Percentiles rank a stretch among this genome's conserved stretches.
Evolutionary conservation across 768 basidiomycete species (phyloP).

Genomic region (Trametes punicea): DNA sequence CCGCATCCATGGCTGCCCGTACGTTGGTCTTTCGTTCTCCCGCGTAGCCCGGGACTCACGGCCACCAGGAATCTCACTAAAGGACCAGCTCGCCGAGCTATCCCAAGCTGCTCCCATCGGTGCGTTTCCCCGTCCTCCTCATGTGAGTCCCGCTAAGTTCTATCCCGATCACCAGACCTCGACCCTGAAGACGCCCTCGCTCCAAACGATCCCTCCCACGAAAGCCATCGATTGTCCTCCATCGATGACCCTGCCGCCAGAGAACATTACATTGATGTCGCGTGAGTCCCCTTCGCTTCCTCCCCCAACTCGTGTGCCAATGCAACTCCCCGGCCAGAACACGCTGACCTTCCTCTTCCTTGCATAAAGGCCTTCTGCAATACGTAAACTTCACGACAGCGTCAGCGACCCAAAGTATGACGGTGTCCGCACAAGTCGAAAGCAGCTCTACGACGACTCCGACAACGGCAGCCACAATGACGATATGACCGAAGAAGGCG

Average conservation of each 20-base stretch:
- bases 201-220: constrained; percentile 38
- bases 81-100: constrained; percentile 80
- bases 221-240: constrained; percentile 36
- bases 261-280: constrained; percentile 85
- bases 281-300: constrained; percentile 45
- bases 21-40: constrained; percentile 4
- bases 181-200: constrained; percentile 69
- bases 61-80: constrained; percentile 51
- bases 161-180: constrained; percentile 44
- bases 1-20: constrained; percentile 21
- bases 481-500: constrained; percentile 23
- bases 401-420: constrained; percentile 78
- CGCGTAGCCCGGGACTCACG: background rate
- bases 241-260: constrained; percentile 39
- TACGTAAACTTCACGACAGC: constrained; percentile 64
- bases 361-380: constrained; percentile 54
- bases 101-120: constrained; percentile 68
- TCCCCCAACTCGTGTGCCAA: background rate
- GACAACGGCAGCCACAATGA: constrained; percentile 27
- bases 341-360: background rate
- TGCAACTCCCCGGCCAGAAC: background rate
- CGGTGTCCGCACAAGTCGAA: constrained; percentile 62
- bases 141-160: constrained; percentile 10
- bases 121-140: constrained; percentile 32
- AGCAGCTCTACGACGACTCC: constrained; percentile 46